Percentiles rank a stretch among this genome's conserved stretches.
Conservation (phyloP, 257 asterid genomes). For the Avicennia marina region DNA sequence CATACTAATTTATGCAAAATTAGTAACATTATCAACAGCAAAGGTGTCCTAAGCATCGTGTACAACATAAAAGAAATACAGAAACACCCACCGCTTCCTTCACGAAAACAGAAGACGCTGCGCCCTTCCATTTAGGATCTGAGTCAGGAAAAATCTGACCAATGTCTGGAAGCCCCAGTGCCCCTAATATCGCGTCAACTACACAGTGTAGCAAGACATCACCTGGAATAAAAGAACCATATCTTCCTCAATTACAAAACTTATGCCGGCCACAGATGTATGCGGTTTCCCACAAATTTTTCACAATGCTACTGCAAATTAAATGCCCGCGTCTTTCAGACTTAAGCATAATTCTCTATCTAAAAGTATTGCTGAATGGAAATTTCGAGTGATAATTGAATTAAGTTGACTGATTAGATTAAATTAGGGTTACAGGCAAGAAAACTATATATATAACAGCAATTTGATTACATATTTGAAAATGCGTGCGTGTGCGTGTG, state of each 20-base stretch:
- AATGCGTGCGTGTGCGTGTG: neutral
- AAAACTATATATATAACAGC: too few relatives aligned
- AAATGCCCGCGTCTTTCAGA: neutral
- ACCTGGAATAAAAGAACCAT: conserved; percentile 32
- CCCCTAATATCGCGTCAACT: conserved; percentile 95
- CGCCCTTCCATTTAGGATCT: conserved; percentile 98
- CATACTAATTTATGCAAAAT: neutral
- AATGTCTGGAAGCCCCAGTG: conserved; percentile 89
- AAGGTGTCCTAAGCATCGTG: neutral
- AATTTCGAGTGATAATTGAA: neutral
- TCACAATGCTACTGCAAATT: neutral
- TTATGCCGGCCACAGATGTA: too few relatives aligned
- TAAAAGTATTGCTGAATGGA: neutral
- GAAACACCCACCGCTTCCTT: conserved; percentile 71
- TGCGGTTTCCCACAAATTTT: too few relatives aligned
- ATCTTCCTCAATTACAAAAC: neutral
- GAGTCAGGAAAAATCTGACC: conserved; percentile 95
- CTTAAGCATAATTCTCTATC: neutral
- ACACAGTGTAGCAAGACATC: conserved; percentile 97
- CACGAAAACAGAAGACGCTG: conserved; percentile 79
- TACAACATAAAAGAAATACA: neutral
- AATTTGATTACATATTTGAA: neutral
- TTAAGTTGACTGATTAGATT: neutral
- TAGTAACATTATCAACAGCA: neutral
- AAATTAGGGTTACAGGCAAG: neutral